A percentile compares a stretch with the other conserved stretches of the same genome.
phyloP scores from a whole-genome alignment of 1,284 basidiomycete genomes.

The Cutaneotrichosporon dermatis region DNA sequence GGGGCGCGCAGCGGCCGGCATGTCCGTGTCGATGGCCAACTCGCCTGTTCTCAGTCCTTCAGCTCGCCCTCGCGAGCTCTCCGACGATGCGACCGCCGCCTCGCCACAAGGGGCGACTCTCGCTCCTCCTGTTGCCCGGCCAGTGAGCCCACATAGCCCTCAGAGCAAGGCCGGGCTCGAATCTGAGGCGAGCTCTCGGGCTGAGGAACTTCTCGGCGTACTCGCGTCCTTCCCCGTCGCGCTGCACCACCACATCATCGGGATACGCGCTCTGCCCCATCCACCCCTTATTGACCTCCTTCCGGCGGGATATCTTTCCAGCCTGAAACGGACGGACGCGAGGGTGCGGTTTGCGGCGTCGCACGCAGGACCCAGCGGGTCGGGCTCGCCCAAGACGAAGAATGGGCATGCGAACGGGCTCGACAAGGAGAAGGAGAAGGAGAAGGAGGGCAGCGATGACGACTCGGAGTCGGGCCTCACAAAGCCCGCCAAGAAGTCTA shows the following conservation, averaged over 20 bases:
- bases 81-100: background rate
- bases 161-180: background rate
- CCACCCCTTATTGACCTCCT: constrained; percentile 44
- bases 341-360: constrained; percentile 43
- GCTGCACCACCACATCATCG: constrained; percentile 45
- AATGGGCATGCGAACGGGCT: constrained; percentile 4
- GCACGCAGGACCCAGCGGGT: constrained; percentile 34
- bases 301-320: constrained; percentile 38
- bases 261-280: constrained; percentile 41
- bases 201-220: constrained; percentile 41
- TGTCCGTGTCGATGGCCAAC: background rate
- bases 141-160: background rate
- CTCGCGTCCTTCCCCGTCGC: constrained; percentile 46
- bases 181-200: background rate
- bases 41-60: constrained; percentile 1
- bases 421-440: background rate
- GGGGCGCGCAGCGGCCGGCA: background rate
- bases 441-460: constrained; percentile 4
- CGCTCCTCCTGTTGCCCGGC: background rate
- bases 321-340: constrained; percentile 43
- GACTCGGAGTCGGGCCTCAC: constrained; percentile 1
- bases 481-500: constrained; percentile 30
- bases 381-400: constrained; percentile 9
- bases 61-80: background rate
- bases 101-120: background rate